Evolutionary conservation across 1,139 yeast species (phyloP), one percentile per base, ranked within the genome.

Genomic region (Taphrina sp.): DNA sequence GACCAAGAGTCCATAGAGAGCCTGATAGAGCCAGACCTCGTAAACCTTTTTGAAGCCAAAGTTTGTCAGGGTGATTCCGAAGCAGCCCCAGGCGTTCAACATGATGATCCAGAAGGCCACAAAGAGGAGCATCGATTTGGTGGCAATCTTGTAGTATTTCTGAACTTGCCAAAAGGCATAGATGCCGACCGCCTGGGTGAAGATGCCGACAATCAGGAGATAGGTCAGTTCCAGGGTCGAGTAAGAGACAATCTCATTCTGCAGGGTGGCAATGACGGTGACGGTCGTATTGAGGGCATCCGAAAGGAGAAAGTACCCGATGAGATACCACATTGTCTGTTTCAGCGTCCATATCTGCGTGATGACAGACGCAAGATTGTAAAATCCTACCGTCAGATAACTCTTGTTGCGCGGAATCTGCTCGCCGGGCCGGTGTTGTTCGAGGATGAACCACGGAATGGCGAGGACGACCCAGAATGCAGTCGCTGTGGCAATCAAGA

Each of bases 321-420:
- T 38, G 7, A 61, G 58, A 35, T 58, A 61, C 33, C 60, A 45
- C 35, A 58, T 58, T 1, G 63, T 59, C 39, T 60, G 61, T 12
- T 60, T 44, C 5, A 35, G 39, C 39, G 12, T n/a, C 19, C 19
- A 14, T 12, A 35, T 14, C n/a, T 16, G 12, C 19, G n/a, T 35
- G 16, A 16, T 35, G 12, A 19, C 39, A n/a, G 12, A 19, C 39
- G 2, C 16, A 16, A 35, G 12, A 35, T 35, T 35, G 12, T 12
- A n/a, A 16, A 14, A 35, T 12, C 2, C 2, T 2, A 35, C 39
- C 39, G 58, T 47, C 17, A 45, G 41, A 29, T 51, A 60, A 28
- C 47, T 53, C 35, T 59, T 60, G 20, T 59, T 58, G 14, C 42
- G 39, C n/a, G 63, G 63, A 8, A 61, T 43, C 5, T 26, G 31